Evolutionary conservation across 176 grass and related monocot species (phyloP).

Genomic region (Raddia guianensis): DNA sequence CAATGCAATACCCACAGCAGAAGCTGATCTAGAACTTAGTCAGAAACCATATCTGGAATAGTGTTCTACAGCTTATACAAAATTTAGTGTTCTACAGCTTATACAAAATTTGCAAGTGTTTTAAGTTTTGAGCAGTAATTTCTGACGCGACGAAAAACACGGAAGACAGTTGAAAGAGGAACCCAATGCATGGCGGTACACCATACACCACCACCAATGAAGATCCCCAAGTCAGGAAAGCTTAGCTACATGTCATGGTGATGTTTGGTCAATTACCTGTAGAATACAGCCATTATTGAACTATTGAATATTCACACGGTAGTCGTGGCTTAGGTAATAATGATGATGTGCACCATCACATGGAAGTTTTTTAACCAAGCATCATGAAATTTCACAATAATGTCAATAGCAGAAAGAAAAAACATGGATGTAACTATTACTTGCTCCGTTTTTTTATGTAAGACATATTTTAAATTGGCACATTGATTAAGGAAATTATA

Average conservation of each 20-base stretch:
- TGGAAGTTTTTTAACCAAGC: conserved; percentile 4
- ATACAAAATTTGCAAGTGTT: background rate
- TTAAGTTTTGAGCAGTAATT: background rate
- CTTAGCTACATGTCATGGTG: background rate
- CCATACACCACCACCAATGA: background rate
- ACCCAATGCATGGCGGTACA: background rate
- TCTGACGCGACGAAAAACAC: background rate
- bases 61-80: conserved; percentile 20
- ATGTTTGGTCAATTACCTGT: conserved; percentile 2
- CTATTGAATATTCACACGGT: background rate
- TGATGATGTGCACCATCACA: conserved; percentile 26
- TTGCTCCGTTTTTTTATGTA: no score
- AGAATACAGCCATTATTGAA: background rate
- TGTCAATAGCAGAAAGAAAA: background rate
- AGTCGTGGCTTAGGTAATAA: background rate
- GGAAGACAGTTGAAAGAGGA: background rate
- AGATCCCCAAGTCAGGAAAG: background rate
- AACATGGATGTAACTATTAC: background rate
- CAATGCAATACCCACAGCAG: background rate
- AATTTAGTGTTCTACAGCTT: background rate
- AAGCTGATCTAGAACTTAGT: background rate
- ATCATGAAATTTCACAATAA: background rate
- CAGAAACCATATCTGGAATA: conserved; percentile 11
- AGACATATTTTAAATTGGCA: no score
- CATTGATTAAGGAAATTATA: no score